Evolutionary conservation across 2,329 filamentous ascomycete genomes (phyloP), one percentile per base, ranked within the genome.

Genomic region (Scedosporium minutisporum): DNA sequence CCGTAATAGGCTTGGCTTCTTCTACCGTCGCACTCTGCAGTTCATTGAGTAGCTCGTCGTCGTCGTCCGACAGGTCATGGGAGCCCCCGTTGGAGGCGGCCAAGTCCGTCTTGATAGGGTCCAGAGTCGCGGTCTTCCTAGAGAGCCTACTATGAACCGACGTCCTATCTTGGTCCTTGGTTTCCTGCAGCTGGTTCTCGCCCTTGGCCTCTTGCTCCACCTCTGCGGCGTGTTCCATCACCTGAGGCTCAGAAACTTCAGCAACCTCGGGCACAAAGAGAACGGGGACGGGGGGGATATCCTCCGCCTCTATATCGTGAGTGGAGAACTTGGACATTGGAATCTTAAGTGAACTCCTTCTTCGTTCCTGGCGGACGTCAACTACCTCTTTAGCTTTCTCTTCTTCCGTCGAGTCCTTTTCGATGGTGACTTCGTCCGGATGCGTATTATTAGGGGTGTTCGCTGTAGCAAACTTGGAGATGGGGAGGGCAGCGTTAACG

Each of bases 41-140:
- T 74, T 96, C 92, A 63, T 96, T 89, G 83, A 96, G 89, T 65
- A 93, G 83, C 16, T 86, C 88, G 70, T 95, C 90, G 70, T 95
- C 90, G 71, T 93, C 90, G n/a, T 89, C 87, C 27, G 75, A 81
- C 48, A 85, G 75, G 70, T 82, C 82, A 12, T 23, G 55, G 3
- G 53, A 63, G 21, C 61, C 61, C 9, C 57, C 29, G 23, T 27
- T 73, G 72, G 14, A 70, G 65, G 21, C 67, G 62, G 12, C 74
- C 16, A 82, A 63, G 64, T 81, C 76, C 2, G 82, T 85, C 44
- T 74, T 76, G 60, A 89, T 87, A 18, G 84, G 83, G 29, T 87
- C 82, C 21, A 82, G 69, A 9, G 69, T 62, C 18, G 70, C 66
- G 63, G 71, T 77, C 33, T 73, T 76, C 65, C 69, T 76, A 6